Conservation (phyloP, 306 rosid genomes). For the Cicer bijugum region DNA sequence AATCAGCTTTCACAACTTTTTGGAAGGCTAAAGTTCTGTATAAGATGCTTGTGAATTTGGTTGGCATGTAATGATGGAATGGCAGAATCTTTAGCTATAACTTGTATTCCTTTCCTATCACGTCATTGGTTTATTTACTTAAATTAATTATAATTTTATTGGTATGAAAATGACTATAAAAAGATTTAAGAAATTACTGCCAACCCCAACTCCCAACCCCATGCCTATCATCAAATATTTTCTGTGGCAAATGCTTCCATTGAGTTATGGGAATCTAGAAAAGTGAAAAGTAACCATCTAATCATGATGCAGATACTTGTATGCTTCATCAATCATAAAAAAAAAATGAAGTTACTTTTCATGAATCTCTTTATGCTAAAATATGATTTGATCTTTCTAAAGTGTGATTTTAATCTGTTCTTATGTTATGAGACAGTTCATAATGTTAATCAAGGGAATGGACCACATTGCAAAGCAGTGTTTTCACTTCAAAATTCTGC, state of each 20-base stretch:
- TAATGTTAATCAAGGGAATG: slow-evolving; percentile 56
- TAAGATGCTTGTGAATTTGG: not conserved
- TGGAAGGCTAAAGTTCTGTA: not conserved
- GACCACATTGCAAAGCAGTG: slow-evolving; percentile 64
- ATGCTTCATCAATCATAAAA: slow-evolving; percentile 22
- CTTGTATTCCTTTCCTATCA: not conserved
- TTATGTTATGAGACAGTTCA: slow-evolving; percentile 60
- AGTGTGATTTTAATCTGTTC: slow-evolving; percentile 34
- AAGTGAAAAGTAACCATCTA: not conserved
- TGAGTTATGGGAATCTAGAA: not conserved
- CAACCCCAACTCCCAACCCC: not conserved
- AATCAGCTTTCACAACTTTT: not conserved
- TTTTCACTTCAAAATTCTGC: slow-evolving; percentile 69
- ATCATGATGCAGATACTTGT: not conserved
- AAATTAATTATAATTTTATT: not conserved
- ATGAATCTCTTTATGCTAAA: slow-evolving; percentile 10
- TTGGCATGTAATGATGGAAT: not conserved
- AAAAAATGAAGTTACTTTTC: slow-evolving; percentile 12
- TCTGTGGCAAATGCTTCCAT: not conserved
- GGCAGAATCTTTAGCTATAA: not conserved
- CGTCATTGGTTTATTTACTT: not conserved
- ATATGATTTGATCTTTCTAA: slow-evolving; percentile 37
- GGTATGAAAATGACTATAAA: not conserved
- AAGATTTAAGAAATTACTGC: slow-evolving; percentile 2
- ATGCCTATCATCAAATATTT: not conserved